Base-by-base conservation (phyloP, 305 asterid genomes). In the Fraxinus xanthoxyloides region DNA sequence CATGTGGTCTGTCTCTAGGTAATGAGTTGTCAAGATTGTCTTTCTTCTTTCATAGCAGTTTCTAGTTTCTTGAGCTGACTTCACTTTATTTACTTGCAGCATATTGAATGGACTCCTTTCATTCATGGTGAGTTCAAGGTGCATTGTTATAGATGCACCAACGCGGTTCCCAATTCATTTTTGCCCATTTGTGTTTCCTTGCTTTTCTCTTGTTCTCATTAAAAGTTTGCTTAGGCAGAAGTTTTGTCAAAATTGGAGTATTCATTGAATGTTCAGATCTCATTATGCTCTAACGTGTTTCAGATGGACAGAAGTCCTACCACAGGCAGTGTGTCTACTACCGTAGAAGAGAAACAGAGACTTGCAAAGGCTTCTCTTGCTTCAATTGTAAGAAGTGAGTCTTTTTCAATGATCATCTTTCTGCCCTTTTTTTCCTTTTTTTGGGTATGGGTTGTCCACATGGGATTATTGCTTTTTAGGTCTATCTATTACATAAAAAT, bases 291-390 rank as follows among this genome's bases (percentile, higher is more conserved):
- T 78, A 51, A 75, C 21, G 21, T 80, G 36, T 84, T 82, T 78
- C 93, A 94, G 99, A 92, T 92, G 97, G 99, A 94, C 86, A 87
- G 80, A 80, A 92, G 94, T 86, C 97, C 98, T 43, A 96, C 99
- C 78, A 96, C 98, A 15, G 99, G 99, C 85, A 94, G 98, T 51
- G 98, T 96, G 85, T 85, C 95, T 43, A 90, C 98, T 81, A 90
- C 99, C 5, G 92, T 85, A 38, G 91, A 86, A 87, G 98, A 93
- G 90, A 96, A 93, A 81, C 91, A 86, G 79, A 88, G 79, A 89
- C 98, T 96, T 75, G 99, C 99, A 31, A 94, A 90, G 86, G 86
- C 97, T 70, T 94, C 99, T 75, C 92, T 96, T 85, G 95, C 97
- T 94, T 90, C 85, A 94, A 96, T 80, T 93, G 97, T 88, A 94